Percentiles rank a stretch among this genome's conserved stretches.
These are phyloP conservation scores for Porphyra umbilicalis DNA, from an alignment of 31 red algal species.

Conservation along the genomic window DNA sequence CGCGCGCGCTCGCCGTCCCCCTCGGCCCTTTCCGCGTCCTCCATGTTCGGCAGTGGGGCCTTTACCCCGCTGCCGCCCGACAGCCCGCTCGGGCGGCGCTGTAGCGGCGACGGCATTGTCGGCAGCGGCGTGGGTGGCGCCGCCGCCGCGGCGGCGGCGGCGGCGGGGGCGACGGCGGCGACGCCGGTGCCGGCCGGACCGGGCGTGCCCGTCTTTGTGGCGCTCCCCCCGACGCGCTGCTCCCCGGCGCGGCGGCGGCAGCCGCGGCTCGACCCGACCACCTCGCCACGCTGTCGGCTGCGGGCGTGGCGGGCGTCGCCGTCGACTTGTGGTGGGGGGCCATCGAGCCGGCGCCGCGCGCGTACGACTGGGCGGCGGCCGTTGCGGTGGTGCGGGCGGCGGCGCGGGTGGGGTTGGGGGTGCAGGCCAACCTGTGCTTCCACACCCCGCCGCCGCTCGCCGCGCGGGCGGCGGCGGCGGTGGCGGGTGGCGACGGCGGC, in stretches of 20 bases:
- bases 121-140: too few species aligned
- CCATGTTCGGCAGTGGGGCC: too few species aligned
- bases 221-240: neutral
- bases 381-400: slow-evolving; percentile 7
- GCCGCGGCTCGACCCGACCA: neutral
- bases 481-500: too few species aligned
- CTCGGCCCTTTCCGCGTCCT: too few species aligned
- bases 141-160: too few species aligned
- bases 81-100: too few species aligned
- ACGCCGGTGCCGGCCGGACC: too few species aligned
- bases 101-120: too few species aligned
- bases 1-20: too few species aligned
- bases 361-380: slow-evolving; percentile 35
- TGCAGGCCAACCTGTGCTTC: slow-evolving; percentile 59
- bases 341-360: slow-evolving; percentile 39
- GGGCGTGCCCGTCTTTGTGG: neutral
- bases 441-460: slow-evolving; percentile 13
- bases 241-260: neutral
- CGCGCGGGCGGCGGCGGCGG: slow-evolving; percentile 46
- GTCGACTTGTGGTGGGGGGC: slow-evolving; percentile 81
- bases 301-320: slow-evolving; percentile 51
- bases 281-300: slow-evolving; percentile 9
- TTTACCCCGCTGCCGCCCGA: too few species aligned
- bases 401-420: slow-evolving; percentile 16
- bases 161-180: too few species aligned